These are phyloP conservation scores for Lachnellula subtilissima DNA, from an alignment of 2,329 filamentous ascomycete species.

Conservation along the genomic window DNA sequence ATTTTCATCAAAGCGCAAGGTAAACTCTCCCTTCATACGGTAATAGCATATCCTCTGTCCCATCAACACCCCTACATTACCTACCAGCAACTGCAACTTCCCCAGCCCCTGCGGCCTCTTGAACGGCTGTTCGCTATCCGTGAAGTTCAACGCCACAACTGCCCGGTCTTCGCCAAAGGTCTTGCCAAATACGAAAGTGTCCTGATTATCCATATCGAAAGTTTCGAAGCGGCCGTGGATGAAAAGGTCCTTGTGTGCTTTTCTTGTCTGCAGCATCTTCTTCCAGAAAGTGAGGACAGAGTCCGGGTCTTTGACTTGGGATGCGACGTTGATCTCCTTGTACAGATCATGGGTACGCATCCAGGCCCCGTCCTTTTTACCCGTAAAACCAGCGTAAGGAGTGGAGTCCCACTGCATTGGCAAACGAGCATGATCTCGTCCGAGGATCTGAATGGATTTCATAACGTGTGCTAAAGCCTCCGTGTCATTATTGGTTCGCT, in stretches of 20 bases:
- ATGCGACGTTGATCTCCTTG: constrained; percentile 50
- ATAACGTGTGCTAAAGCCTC: constrained; percentile 43
- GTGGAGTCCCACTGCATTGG: constrained; percentile 62
- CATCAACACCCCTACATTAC: constrained; percentile 21
- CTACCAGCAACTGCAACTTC: constrained; percentile 29
- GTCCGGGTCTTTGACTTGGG: constrained; percentile 36
- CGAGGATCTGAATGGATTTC: constrained; percentile 52
- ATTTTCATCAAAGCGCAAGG: not conserved
- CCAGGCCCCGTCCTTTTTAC: constrained; percentile 48
- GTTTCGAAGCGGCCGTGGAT: constrained; percentile 56
- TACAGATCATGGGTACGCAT: constrained; percentile 56
- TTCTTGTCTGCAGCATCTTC: constrained; percentile 26
- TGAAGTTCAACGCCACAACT: constrained; percentile 46
- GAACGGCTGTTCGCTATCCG: constrained; percentile 31
- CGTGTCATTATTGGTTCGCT: constrained; percentile 33
- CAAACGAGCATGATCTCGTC: constrained; percentile 60
- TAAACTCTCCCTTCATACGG: constrained; percentile 35
- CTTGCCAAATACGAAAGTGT: constrained; percentile 44
- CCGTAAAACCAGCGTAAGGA: constrained; percentile 58
- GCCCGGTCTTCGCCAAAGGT: constrained; percentile 26
- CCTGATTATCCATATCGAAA: constrained; percentile 42
- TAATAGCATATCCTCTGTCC: constrained; percentile 18
- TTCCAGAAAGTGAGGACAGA: constrained; percentile 30
- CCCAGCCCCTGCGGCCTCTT: constrained; percentile 15
- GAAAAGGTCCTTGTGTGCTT: constrained; percentile 54